These are phyloP conservation scores for Aspergillus biplanus DNA, from an alignment of 495 filamentous ascomycete species.

Conservation along the genomic window DNA sequence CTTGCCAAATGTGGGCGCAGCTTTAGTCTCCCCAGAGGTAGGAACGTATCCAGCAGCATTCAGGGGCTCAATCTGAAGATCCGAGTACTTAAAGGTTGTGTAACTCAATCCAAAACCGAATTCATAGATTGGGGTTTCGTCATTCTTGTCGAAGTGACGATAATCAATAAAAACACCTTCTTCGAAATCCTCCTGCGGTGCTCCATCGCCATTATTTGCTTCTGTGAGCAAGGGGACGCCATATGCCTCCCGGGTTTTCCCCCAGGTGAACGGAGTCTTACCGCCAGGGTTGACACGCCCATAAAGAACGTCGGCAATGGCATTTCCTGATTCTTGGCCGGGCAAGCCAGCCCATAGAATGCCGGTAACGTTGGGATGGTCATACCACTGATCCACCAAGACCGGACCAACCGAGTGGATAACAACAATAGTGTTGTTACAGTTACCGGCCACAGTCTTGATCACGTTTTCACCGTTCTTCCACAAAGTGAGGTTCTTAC, in stretches of 20 bases:
- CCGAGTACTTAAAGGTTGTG: conserved; percentile 81
- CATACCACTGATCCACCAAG: conserved; percentile 72
- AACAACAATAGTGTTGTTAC: conserved; percentile 91
- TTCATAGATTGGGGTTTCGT: conserved; percentile 79
- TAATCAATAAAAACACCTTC: conserved; percentile 97
- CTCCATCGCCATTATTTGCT: conserved; percentile 68
- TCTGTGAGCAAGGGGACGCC: conserved; percentile 74
- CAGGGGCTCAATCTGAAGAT: conserved; percentile 64
- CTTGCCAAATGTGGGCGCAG: conserved; percentile 73
- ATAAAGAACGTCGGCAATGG: conserved; percentile 90
- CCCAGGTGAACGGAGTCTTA: conserved; percentile 90
- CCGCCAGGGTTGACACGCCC: conserved; percentile 84
- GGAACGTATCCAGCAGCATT: conserved; percentile 63
- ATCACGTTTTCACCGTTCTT: conserved; percentile 77
- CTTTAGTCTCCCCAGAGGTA: conserved; percentile 65
- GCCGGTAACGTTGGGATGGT: conserved; percentile 90
- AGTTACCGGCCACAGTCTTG: conserved; percentile 71
- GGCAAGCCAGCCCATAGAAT: conserved; percentile 94
- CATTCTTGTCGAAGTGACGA: conserved; percentile 78
- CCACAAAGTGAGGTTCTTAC: conserved; percentile 94
- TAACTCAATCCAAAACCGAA: conserved; percentile 93
- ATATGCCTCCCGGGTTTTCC: conserved; percentile 70
- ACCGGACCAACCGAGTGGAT: conserved; percentile 87
- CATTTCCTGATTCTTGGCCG: conserved; percentile 89
- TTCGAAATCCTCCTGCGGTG: conserved; percentile 80